phyloP scores from a whole-genome alignment of 306 rosid species.

The Lablab purpureus region DNA sequence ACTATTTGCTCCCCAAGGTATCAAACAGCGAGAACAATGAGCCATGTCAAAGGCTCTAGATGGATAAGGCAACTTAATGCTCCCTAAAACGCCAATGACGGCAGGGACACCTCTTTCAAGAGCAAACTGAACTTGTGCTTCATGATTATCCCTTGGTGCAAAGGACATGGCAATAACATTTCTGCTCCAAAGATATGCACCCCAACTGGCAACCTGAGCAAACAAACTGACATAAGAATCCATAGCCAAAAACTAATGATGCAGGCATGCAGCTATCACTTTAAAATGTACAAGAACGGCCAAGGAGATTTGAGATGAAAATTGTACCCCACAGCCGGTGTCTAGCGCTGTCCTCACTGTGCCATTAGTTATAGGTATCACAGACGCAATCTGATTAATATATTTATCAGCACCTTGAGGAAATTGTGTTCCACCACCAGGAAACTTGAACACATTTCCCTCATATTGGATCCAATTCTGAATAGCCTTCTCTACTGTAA shows the following conservation, averaged over 20 bases:
- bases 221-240: conserved; percentile 26
- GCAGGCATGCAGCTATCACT: background rate
- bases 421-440: conserved; percentile 90
- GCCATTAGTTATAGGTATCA: conserved; percentile 77
- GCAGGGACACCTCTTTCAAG: conserved; percentile 89
- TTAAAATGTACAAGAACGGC: conserved; percentile 5
- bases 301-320: conserved; percentile 20
- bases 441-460: conserved; percentile 85
- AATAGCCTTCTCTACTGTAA: conserved; percentile 92
- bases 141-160: conserved; percentile 82
- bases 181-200: conserved; percentile 83
- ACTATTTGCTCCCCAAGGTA: conserved; percentile 86
- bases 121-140: conserved; percentile 88
- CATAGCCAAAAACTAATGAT: conserved; percentile 36
- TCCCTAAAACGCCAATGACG: conserved; percentile 76
- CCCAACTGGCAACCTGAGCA: conserved; percentile 86
- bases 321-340: conserved; percentile 92
- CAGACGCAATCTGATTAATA: conserved; percentile 82
- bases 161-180: conserved; percentile 82
- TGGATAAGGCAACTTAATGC: conserved; percentile 77
- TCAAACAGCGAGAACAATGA: conserved; percentile 84
- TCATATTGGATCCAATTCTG: conserved; percentile 95
- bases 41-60: conserved; percentile 93
- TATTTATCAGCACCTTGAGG: conserved; percentile 95
- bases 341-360: conserved; percentile 87